These are phyloP conservation scores for Hyaloperonospora arabidopsidis DNA, from an alignment of 352 stramenopile species.

Conservation along the genomic window DNA sequence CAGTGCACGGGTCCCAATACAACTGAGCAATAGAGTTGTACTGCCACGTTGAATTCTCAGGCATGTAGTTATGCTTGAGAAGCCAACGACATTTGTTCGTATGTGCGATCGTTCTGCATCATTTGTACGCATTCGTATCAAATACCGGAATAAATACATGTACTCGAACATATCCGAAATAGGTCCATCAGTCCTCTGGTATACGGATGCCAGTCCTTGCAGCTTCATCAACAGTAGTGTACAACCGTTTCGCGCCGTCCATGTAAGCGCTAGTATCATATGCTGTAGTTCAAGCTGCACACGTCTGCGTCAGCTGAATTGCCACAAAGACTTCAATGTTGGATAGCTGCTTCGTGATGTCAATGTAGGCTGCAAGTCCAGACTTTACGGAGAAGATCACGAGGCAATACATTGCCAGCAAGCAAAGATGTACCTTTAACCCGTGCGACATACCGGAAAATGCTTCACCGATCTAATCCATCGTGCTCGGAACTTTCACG, in stretches of 20 bases:
- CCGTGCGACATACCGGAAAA: slow-evolving; percentile 44
- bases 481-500: slow-evolving; percentile 13
- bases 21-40: no score
- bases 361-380: slow-evolving; percentile 56
- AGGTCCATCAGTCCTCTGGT: not conserved
- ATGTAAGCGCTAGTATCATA: slow-evolving; percentile 39
- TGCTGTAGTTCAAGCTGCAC: slow-evolving; percentile 29
- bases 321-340: slow-evolving; percentile 47
- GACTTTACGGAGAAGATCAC: slow-evolving; percentile 49
- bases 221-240: slow-evolving; percentile 42
- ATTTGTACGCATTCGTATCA: no score
- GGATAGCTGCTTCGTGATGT: slow-evolving; percentile 61
- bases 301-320: slow-evolving; percentile 38
- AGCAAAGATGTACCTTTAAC: slow-evolving; percentile 33
- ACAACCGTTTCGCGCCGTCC: slow-evolving; percentile 27
- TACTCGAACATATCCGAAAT: no score
- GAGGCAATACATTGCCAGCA: slow-evolving; percentile 42
- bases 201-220: no score
- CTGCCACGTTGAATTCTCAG: no score
- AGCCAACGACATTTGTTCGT: no score
- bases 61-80: no score
- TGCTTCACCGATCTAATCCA: slow-evolving; percentile 28
- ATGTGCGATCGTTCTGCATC: no score
- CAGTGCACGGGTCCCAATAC: no score
- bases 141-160: no score